phyloP scores from a whole-genome alignment of 805 yeast species.

The Saturnispora silvae region DNA sequence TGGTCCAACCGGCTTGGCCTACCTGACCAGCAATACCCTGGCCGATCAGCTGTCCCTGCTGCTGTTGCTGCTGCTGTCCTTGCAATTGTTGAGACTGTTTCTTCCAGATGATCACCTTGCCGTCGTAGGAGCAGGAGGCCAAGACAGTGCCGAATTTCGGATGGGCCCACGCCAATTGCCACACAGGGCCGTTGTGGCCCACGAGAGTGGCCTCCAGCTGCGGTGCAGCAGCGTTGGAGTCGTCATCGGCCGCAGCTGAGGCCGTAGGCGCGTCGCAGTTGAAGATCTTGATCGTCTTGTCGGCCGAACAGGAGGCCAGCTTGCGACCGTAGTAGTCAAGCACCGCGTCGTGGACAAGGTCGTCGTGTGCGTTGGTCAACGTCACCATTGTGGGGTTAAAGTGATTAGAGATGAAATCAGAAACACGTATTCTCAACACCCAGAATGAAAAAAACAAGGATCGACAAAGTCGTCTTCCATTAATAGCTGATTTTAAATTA shows the following conservation, averaged over 20 bases:
- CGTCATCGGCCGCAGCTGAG: no score
- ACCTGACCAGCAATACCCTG: no score
- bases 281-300: conserved; percentile 88
- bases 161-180: conserved; percentile 99
- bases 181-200: conserved; percentile 97
- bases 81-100: no score
- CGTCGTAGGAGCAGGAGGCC: conserved; percentile 94
- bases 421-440: not conserved
- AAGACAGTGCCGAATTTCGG: conserved; percentile 93
- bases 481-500: no score
- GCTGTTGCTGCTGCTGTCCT: no score
- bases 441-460: not conserved
- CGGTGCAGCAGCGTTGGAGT: conserved; percentile 59
- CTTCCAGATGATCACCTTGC: conserved; percentile 89
- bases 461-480: no score
- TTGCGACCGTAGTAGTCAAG: conserved; percentile 94
- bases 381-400: conserved; percentile 55
- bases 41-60: conserved; percentile 64
- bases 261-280: no score
- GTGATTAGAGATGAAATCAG: no score
- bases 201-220: conserved; percentile 71
- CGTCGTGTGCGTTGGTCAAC: conserved; percentile 85
- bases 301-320: conserved; percentile 92
- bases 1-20: no score
- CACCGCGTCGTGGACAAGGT: conserved; percentile 91